Percentiles rank a stretch among this genome's conserved stretches.
Conservation (phyloP, 2,329 filamentous ascomycete species). For the Colletotrichum lupini region DNA sequence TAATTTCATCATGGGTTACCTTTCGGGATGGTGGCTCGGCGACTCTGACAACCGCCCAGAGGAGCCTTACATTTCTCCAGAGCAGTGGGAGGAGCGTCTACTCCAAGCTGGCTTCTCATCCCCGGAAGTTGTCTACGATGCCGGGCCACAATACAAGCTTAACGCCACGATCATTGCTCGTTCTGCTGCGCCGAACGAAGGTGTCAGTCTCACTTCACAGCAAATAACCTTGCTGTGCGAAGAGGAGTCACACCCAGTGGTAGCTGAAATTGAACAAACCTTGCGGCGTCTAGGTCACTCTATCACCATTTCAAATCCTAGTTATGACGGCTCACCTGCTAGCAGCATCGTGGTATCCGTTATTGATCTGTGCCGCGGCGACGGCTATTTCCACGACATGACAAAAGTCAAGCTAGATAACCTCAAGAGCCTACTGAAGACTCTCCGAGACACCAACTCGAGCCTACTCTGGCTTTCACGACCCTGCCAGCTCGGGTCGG, state of each 20-base stretch:
- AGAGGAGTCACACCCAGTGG: background rate
- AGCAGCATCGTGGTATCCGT: background rate
- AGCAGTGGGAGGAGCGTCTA: conserved; percentile 3
- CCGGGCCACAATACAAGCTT: background rate
- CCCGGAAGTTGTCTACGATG: background rate
- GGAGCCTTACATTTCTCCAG: conserved; percentile 40
- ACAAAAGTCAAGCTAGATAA: background rate
- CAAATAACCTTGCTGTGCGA: background rate
- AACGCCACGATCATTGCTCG: conserved; percentile 17
- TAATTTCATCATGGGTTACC: conserved; percentile 44
- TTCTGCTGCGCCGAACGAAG: background rate
- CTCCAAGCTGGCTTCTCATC: background rate
- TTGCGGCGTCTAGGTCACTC: background rate
- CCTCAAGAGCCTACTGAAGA: background rate
- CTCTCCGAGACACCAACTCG: background rate
- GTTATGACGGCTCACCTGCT: too few relatives aligned
- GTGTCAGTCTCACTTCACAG: background rate
- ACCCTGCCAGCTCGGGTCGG: conserved; percentile 38
- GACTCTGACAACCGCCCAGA: conserved; percentile 39
- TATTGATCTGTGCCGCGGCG: background rate
- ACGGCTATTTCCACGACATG: conserved; percentile 23
- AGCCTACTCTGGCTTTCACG: conserved; percentile 44
- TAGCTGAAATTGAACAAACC: fast-evolving
- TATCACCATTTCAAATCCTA: background rate
- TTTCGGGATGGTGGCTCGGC: conserved; percentile 41